Evolutionary conservation across 768 basidiomycete genomes (phyloP).

Genomic region (Rickenella mellea): DNA sequence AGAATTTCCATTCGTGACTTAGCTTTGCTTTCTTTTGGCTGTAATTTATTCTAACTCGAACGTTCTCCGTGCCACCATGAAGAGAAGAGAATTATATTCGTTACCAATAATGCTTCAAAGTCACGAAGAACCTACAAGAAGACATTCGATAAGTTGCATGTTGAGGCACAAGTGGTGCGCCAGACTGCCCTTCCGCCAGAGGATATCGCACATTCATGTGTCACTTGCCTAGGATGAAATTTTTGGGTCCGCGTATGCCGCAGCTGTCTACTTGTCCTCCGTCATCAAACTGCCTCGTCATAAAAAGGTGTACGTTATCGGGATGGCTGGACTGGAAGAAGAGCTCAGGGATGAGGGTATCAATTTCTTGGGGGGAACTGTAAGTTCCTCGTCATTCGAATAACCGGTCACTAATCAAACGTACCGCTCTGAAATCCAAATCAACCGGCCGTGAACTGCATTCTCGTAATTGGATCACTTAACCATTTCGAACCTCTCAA

Average conservation of each 20-base stretch:
- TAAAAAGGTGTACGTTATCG: conserved; percentile 94
- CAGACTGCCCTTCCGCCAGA: not conserved
- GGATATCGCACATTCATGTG: not conserved
- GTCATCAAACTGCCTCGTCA: conserved; percentile 82
- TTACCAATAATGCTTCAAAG: conserved; percentile 96
- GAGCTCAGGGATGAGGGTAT: conserved; percentile 88
- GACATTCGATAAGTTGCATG: conserved; percentile 86
- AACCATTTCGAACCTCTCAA: not conserved
- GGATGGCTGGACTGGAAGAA: conserved; percentile 85
- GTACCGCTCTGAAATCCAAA: not conserved
- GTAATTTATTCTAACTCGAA: not conserved
- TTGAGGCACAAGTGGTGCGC: conserved; percentile 77
- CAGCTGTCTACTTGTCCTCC: conserved; percentile 78
- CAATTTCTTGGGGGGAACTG: conserved; percentile 73
- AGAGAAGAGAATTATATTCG: conserved; percentile 86
- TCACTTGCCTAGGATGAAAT: conserved; percentile 73
- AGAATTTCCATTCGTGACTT: conserved; percentile 2
- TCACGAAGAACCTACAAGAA: conserved; percentile 79
- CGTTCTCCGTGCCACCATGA: conserved; percentile 6
- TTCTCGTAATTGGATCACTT: not conserved
- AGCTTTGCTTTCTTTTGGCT: conserved; percentile 1
- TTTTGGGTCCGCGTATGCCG: conserved; percentile 87
- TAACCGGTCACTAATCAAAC: not conserved
- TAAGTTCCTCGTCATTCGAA: conserved; percentile 31
- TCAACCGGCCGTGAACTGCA: not conserved